Conservation (phyloP, 331 rosid species). For the Malus hybrid region DNA sequence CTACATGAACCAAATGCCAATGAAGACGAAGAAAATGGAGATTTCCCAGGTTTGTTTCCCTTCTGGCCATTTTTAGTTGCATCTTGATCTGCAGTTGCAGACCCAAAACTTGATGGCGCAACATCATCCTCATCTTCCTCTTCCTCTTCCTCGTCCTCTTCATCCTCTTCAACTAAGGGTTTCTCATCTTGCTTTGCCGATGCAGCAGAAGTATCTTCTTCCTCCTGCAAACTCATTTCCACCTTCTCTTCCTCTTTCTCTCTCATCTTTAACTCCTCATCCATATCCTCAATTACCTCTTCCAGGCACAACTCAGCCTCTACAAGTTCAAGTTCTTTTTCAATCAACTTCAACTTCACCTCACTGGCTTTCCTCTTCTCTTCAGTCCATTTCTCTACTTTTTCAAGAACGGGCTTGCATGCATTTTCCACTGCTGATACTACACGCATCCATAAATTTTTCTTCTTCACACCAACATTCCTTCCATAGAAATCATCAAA, state of each 20-base stretch:
- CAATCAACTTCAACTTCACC: constrained; percentile 37
- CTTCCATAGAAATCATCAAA: constrained; percentile 73
- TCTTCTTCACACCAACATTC: constrained; percentile 10
- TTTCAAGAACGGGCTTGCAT: constrained; percentile 42
- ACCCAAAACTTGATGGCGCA: constrained; percentile 79
- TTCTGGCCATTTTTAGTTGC: constrained; percentile 29
- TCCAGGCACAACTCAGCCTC: constrained; percentile 70
- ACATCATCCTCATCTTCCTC: constrained; percentile 53
- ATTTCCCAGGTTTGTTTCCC: constrained; percentile 50
- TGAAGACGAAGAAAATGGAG: constrained; percentile 78
- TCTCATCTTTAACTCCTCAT: constrained; percentile 40
- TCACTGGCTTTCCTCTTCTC: constrained; percentile 52
- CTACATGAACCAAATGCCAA: constrained; percentile 63
- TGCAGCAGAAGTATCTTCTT: constrained; percentile 33
- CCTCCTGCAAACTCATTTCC: constrained; percentile 44
- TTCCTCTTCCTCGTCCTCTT: constrained; percentile 18
- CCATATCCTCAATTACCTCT: constrained; percentile 69
- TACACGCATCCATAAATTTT: constrained; percentile 25
- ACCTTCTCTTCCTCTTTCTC: constrained; percentile 69
- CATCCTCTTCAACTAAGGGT: constrained; percentile 19
- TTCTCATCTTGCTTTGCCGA: constrained; percentile 36
- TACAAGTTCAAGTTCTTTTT: constrained; percentile 56
- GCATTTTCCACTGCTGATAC: constrained; percentile 41
- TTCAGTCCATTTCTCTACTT: constrained; percentile 56
- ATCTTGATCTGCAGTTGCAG: constrained; percentile 39